phyloP scores from a whole-genome alignment of 306 rosid species.

The barrel medic (Medicago truncatula) region DNA sequence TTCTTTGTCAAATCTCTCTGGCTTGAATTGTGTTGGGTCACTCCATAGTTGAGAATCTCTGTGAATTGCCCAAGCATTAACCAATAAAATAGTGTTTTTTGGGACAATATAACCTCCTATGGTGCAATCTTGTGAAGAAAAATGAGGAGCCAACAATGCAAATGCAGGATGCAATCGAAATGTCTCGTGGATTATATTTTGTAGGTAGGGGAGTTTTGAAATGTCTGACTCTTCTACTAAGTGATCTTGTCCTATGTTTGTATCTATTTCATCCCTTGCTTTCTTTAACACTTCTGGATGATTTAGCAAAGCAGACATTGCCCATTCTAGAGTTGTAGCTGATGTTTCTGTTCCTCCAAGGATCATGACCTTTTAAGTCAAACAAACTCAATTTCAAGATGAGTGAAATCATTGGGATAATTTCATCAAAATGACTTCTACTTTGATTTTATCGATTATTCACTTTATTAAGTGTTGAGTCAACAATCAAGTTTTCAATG shows the following conservation, averaged over 20 bases:
- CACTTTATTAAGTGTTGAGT: no score
- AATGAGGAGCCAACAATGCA: slow-evolving; percentile 39
- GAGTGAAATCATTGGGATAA: not conserved
- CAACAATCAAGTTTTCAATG: no score
- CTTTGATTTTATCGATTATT: no score
- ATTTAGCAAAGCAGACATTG: slow-evolving; percentile 43
- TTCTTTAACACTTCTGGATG: slow-evolving; percentile 39
- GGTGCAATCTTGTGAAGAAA: slow-evolving; percentile 36
- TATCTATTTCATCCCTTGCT: slow-evolving; percentile 39
- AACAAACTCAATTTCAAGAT: not conserved
- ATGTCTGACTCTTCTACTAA: slow-evolving; percentile 37
- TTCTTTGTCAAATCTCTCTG: slow-evolving; percentile 47
- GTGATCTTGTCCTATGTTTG: slow-evolving; percentile 22
- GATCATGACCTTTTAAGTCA: slow-evolving; percentile 38
- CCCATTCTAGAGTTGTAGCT: slow-evolving; percentile 42
- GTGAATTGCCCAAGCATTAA: slow-evolving; percentile 47
- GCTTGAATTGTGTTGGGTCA: slow-evolving; percentile 37
- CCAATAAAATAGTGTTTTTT: slow-evolving; percentile 34
- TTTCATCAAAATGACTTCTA: no score
- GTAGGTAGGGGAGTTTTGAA: slow-evolving; percentile 39
- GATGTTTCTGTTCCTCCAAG: slow-evolving; percentile 45
- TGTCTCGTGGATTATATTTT: slow-evolving; percentile 36
- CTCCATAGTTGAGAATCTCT: slow-evolving; percentile 44
- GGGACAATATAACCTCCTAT: slow-evolving; percentile 44
- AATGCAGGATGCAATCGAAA: slow-evolving; percentile 40